Base-by-base conservation (phyloP, 2,329 filamentous ascomycete species). In the Beauveria caledonica region DNA sequence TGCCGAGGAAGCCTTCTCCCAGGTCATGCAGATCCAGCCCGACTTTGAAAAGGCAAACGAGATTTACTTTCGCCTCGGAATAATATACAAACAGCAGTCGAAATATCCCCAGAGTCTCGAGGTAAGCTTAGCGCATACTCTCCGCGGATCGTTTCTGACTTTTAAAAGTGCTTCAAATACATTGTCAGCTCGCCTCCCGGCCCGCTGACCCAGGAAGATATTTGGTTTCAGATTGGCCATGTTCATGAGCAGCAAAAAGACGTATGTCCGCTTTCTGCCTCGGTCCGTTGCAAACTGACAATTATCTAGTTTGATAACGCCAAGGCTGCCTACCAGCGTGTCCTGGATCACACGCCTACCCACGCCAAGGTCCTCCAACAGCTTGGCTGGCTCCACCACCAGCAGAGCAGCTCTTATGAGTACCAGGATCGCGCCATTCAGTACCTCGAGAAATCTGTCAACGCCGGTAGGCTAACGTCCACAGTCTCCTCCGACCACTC, bases 201-300 rank as follows among this genome's bases (percentile, higher is more conserved):
- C 4, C 94, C 94, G 2, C 75, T 99, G 67, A 97, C 92, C 0
- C 92, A 97, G 73, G 93, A 97, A 73, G 94, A 99, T 68, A 99
- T 99, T 63, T 97, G 93, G 93, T 99, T 99, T 78, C 94, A 99
- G 74, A 97, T 99, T 70, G 94, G 94, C 27, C 94, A 99, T 73
- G 94, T 99, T 54, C 92, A 99, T 69, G 94, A 99, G 72, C 94
- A 97, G 70, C 93, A 97, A 74, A 97, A 97, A 81, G 94, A 99
- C 70, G 92, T 96, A 80, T 77, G 91, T 81, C 17, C 8, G 17
- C 5, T 21, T 21, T n/a, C 9, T 11, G 17, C 27, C 21, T 36
- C 1, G 46, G 19, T 11, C 46, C 39, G 7, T n/a, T 69, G 76
- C 57, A 77, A 64, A 62, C 66, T 76, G 62, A 77, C 72, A 57